phyloP scores from a whole-genome alignment of 176 grass and related monocot genomes.

The Raddia distichophylla region DNA sequence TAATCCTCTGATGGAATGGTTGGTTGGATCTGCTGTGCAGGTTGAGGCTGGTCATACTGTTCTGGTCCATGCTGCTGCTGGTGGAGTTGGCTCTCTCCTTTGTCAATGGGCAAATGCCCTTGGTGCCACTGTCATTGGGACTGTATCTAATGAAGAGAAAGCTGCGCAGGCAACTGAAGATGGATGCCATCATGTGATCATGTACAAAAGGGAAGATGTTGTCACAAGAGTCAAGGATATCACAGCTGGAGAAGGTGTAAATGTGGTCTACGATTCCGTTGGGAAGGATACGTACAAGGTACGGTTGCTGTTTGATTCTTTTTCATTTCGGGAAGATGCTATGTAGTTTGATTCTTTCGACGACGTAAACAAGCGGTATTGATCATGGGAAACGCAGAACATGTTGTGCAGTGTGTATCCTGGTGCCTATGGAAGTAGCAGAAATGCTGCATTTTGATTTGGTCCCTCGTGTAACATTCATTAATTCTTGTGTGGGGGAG shows the following conservation, averaged over 20 bases:
- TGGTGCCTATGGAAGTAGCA: too few species aligned
- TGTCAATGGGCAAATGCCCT: slow-evolving; percentile 93
- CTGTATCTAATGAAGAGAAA: slow-evolving; percentile 87
- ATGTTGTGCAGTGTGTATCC: too few species aligned
- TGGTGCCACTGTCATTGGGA: slow-evolving; percentile 88
- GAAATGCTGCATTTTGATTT: too few species aligned
- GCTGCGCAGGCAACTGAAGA: slow-evolving; percentile 72
- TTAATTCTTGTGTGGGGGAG: too few species aligned
- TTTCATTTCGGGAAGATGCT: background rate
- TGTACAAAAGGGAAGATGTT: slow-evolving; percentile 81
- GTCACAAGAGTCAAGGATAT: slow-evolving; percentile 80
- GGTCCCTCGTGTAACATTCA: too few species aligned
- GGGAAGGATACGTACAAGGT: slow-evolving; percentile 94
- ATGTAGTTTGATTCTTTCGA: background rate
- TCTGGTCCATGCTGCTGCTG: slow-evolving; percentile 84
- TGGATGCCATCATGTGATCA: slow-evolving; percentile 77
- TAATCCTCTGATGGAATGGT: too few species aligned
- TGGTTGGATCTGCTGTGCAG: slow-evolving; percentile 27
- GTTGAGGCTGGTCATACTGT: slow-evolving; percentile 69
- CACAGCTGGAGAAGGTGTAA: slow-evolving; percentile 74
- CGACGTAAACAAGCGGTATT: background rate
- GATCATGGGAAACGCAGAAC: too few species aligned
- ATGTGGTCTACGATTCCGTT: slow-evolving; percentile 91
- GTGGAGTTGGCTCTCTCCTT: slow-evolving; percentile 87
- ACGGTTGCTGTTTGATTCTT: background rate